Base-by-base conservation (phyloP, 2,329 filamentous ascomycete species). In the Fusarium metavorans region DNA sequence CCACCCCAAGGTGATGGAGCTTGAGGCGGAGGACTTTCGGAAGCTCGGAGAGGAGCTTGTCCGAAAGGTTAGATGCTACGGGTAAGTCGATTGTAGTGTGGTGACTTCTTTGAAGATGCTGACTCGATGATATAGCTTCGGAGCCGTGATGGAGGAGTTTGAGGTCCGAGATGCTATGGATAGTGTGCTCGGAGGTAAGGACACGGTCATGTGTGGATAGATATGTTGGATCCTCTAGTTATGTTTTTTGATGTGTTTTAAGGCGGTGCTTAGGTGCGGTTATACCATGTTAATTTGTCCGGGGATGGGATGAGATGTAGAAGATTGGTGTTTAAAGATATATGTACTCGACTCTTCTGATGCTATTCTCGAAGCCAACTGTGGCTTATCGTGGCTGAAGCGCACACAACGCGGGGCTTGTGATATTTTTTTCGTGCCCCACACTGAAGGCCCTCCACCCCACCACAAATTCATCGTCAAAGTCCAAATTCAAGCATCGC, bases 21-120 rank as follows among this genome's bases (percentile, higher is more conserved):
- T 98, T 74, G 90, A 86, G 18, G 83, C 85, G 61, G 88, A 90
- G 43, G 95, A 98, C 79, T 91, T 98, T 76, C 87, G 89, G 76
- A 88, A 86, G 72, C 87, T 98, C 75, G 91, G 93, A 60, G 91
- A 92, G 60, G 93, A 95, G 67, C 87, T 98, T 66, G 87, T 90
- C 77, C 88, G 89, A 66, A 98, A 98, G 84, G 92, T 98, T 68
- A 90, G 95, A 73, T 98, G 97, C 82, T 98, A 98, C 83, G 97
- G 97, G 94, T 96, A 85, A 80, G 92, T 88, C n/a, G 34, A 16
- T 56, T 4, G 6, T 25, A 16, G 6, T 48, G 9, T 34, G n/a
- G 7, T 25, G 10, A 37, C 59, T n/a, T 3, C 1, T 11, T 23
- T 34, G 11, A n/a, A 14, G n/a, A 58, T 30, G 35, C 69, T 75